Percentiles rank a stretch among this genome's conserved stretches.
Evolutionary conservation across 768 basidiomycete genomes (phyloP).

Genomic region (Lentinula sp.): DNA sequence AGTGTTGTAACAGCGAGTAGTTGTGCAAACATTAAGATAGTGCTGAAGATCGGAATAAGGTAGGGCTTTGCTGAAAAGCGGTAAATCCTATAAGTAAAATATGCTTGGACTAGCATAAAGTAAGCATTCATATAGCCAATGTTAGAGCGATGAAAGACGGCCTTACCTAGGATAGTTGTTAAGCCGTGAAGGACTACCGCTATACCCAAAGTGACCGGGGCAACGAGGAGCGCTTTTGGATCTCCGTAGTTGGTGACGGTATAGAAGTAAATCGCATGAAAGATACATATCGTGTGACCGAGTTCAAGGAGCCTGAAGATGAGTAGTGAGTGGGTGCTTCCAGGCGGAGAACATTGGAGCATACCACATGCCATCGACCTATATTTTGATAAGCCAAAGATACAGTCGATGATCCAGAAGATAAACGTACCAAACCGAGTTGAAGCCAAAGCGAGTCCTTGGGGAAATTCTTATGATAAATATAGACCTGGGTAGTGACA

Average conservation of each 20-base stretch:
- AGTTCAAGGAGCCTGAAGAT: slow-evolving; percentile 1
- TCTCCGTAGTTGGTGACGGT: not conserved
- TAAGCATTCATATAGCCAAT: not conserved
- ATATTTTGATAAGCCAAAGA: not conserved
- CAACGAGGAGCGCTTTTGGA: not conserved
- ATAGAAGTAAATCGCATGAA: slow-evolving; percentile 3
- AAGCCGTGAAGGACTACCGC: slow-evolving; percentile 1
- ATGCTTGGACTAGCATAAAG: not conserved
- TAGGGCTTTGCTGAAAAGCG: not conserved
- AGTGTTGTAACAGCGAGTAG: not conserved
- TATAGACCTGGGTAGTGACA: slow-evolving; percentile 2
- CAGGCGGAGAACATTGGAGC: not conserved
- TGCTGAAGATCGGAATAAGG: slow-evolving; percentile 1
- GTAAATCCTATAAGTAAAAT: slow-evolving; percentile 1
- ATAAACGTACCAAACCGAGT: not conserved
- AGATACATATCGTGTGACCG: slow-evolving; percentile 1
- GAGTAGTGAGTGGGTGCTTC: not conserved
- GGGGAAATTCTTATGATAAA: slow-evolving; percentile 5
- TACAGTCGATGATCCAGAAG: not conserved
- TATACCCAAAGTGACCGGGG: not conserved
- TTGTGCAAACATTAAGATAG: slow-evolving; percentile 1
- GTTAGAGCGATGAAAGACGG: not conserved
- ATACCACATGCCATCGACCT: slow-evolving; percentile 4
- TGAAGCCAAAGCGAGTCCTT: slow-evolving; percentile 3
- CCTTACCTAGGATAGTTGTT: not conserved